Evolutionary conservation across 1,284 basidiomycete genomes (phyloP).

Genomic region (Sutorius eximius): DNA sequence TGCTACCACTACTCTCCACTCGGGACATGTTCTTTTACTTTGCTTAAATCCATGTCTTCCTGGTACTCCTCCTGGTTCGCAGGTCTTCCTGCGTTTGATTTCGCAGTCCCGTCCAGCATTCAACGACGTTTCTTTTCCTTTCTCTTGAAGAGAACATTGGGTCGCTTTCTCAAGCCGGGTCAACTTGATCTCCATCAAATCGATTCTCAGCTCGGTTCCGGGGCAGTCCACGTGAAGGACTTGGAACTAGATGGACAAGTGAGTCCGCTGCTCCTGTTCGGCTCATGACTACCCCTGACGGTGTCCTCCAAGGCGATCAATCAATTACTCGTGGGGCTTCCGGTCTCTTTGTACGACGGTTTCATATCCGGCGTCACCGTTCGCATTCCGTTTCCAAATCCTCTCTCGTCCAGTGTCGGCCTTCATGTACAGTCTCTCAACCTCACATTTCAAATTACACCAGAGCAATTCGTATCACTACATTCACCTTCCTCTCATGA

Average conservation of each 20-base stretch:
- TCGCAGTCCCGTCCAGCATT: slow-evolving; percentile 78
- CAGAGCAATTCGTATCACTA: slow-evolving; percentile 25
- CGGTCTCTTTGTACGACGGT: slow-evolving; percentile 70
- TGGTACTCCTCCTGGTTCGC: slow-evolving; percentile 59
- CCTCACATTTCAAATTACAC: slow-evolving; percentile 57
- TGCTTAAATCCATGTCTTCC: slow-evolving; percentile 34
- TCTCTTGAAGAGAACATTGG: slow-evolving; percentile 79
- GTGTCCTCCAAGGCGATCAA: slow-evolving; percentile 71
- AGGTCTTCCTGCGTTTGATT: slow-evolving; percentile 57
- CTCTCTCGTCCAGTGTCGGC: slow-evolving; percentile 68
- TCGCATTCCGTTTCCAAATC: slow-evolving; percentile 75
- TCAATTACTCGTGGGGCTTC: slow-evolving; percentile 63
- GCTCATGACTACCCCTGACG: slow-evolving; percentile 14
- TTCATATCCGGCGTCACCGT: slow-evolving; percentile 72
- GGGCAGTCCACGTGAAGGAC: slow-evolving; percentile 83
- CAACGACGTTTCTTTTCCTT: slow-evolving; percentile 91
- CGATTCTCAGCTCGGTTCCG: slow-evolving; percentile 89
- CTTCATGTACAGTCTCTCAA: slow-evolving; percentile 64
- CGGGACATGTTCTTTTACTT: slow-evolving; percentile 20
- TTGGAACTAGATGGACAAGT: slow-evolving; percentile 79
- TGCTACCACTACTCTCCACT: background rate
- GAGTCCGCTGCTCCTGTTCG: slow-evolving; percentile 25
- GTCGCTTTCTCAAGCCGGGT: slow-evolving; percentile 84
- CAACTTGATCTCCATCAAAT: slow-evolving; percentile 87
- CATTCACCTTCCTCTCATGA: slow-evolving; percentile 15